Evolutionary conservation across 495 filamentous ascomycete genomes (phyloP).

Genomic region (Tricharina praecox): DNA sequence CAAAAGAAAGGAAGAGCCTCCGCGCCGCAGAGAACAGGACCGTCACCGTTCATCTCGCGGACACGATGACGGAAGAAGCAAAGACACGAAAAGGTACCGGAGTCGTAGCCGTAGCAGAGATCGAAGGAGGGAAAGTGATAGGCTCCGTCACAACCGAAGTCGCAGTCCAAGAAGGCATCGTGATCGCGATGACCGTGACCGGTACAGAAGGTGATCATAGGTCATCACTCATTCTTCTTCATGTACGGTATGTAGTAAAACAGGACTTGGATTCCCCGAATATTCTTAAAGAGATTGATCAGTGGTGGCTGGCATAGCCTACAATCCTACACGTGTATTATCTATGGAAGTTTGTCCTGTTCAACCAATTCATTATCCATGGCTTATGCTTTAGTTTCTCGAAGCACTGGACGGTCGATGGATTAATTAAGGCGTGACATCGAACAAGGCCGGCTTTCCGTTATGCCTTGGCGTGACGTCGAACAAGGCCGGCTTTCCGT

Average conservation of each 20-base stretch:
- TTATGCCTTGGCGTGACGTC: no score
- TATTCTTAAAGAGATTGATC: no score
- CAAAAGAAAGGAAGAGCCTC: not conserved
- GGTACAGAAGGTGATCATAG: not conserved
- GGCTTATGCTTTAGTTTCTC: no score
- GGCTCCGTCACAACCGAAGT: constrained; percentile 14
- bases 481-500: no score
- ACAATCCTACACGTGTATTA: no score
- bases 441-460: no score
- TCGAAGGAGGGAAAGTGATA: constrained; percentile 14
- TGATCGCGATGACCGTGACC: constrained; percentile 6
- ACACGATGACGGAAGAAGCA: constrained; percentile 8
- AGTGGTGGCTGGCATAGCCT: no score
- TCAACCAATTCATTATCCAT: no score
- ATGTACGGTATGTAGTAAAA: not conserved
- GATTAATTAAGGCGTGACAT: no score
- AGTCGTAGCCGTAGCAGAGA: constrained; percentile 4
- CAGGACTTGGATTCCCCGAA: no score
- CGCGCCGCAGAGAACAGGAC: constrained; percentile 7
- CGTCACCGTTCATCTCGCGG: constrained; percentile 8
- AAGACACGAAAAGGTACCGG: constrained; percentile 12
- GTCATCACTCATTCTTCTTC: not conserved
- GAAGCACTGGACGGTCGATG: no score
- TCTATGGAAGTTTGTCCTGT: no score
- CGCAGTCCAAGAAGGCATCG: constrained; percentile 20